Evolutionary conservation across 768 basidiomycete species (phyloP), one percentile per base, ranked within the genome.

Genomic region (Strobilomyces confusus): DNA sequence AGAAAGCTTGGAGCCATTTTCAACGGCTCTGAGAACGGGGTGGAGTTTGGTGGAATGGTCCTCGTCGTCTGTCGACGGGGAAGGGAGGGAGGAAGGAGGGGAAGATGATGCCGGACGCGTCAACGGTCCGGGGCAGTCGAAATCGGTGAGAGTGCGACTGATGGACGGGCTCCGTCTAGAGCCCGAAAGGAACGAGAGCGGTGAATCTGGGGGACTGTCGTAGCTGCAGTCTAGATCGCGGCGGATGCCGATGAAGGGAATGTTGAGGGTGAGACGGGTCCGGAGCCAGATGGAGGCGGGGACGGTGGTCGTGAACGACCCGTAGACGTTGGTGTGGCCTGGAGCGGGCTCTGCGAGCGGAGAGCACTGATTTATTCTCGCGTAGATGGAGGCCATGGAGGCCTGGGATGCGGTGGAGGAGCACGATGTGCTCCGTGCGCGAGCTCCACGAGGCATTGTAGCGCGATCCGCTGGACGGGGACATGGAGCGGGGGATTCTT

Each of bases 1-100:
- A 44, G 80, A 77, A 46, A 86, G 65, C 60, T 69, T 79, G 5
- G 84, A 86, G 26, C 71, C 69, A 32, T 66, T 68, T 66, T 86
- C 84, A 4, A 83, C 64, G 4, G 70, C 72, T 14, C 74, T 75
- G 2, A 85, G 71, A 23, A 80, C 73, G 3, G 82, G 77, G 57
- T 81, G 63, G 17, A 70, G 55, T 42, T 51, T 54, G 13, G 48
- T 30, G 29, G 51, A 9, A n/a, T 20, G 13, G 19, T 42, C 44
- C 7, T 50, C 49, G 9, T 54, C 55, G 14, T 66, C 56, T 14
- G 52, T 38, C 38, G 60, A 58, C 26, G 65, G 66, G 5, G 66
- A 62, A 8, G 64, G 44, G 9, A 50, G 54, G 26, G 59, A 48
- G 29, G 62, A 43, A 9, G 58, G 19, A 11, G 48, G 43, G 19